phyloP scores from a whole-genome alignment of 345 rosid species.

The Chamaenerion angustifolium region DNA sequence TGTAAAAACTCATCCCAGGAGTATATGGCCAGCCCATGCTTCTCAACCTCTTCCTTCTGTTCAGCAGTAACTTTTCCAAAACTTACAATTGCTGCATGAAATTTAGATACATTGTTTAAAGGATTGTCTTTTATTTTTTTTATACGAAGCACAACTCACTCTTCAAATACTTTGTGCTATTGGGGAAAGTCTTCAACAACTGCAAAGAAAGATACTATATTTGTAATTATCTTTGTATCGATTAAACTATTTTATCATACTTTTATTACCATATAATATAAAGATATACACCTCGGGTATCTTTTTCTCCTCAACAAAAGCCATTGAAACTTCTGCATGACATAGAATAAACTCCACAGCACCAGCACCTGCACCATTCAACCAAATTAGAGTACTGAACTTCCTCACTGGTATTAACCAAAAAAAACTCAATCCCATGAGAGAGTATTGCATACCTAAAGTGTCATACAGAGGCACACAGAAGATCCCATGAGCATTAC shows the following conservation, averaged over 20 bases:
- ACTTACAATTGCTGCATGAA: slow-evolving; percentile 71
- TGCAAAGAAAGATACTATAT: slow-evolving; percentile 11
- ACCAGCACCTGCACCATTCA: slow-evolving; percentile 49
- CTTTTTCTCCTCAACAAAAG: slow-evolving; percentile 77
- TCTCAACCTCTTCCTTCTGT: slow-evolving; percentile 49
- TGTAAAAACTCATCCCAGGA: slow-evolving; percentile 84
- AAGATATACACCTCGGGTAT: slow-evolving; percentile 52
- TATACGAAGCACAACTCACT: slow-evolving; percentile 31
- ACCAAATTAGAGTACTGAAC: not conserved
- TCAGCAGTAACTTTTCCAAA: slow-evolving; percentile 58
- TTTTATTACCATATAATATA: not conserved
- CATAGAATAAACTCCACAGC: slow-evolving; percentile 76
- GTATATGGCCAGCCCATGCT: slow-evolving; percentile 42
- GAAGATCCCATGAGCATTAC: slow-evolving; percentile 88
- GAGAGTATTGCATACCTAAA: slow-evolving; percentile 38
- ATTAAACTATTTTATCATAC: slow-evolving; percentile 2
- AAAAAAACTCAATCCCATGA: too few relatives aligned
- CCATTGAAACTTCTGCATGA: slow-evolving; percentile 78
- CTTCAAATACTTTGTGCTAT: slow-evolving; percentile 39
- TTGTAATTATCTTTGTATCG: too few relatives aligned
- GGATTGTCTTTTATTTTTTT: too few relatives aligned
- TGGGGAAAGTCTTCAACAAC: slow-evolving; percentile 75
- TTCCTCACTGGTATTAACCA: too few relatives aligned
- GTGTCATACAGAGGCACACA: slow-evolving; percentile 96
- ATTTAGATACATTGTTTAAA: slow-evolving; percentile 4